Base-by-base conservation (phyloP, 2,329 filamentous ascomycete species). In the Diaporthe sp. region DNA sequence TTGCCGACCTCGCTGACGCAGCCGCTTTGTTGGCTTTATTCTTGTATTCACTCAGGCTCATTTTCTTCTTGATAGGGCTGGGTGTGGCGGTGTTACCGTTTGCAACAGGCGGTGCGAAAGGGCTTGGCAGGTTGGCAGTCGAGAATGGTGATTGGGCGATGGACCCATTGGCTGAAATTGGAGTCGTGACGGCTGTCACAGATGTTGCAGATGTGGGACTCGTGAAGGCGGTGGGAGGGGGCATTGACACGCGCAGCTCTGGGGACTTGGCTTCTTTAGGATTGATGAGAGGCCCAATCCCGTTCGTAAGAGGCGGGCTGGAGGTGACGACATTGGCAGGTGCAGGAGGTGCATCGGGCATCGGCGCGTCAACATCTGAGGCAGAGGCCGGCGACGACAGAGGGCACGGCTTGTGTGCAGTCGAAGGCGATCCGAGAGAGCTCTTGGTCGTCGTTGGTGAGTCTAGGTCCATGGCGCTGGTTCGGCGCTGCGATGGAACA, bases 41-140 rank as follows among this genome's bases (percentile, higher is more conserved):
- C 81, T 90, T 91, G 79, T 93, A 93, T 79, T 93, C 92, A 79
- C 91, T 93, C 2, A 93, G 82, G 77, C 90, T 93, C 51, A 93
- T 83, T 82, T 93, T 93, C 86, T 93, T 93, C 83, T 92, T 92
- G 44, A 91, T 85, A 3, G 92, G 91, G 77, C 90, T 92, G 3
- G 90, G 89, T 31, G 87, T 86, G 13, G 86, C 86, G 8, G 81
- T 81, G 12, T 85, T 78, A 19, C 88, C 86, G 74, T 88, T 90
- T 46, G 86, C 79, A 0, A 83, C 79, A 0, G 85, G 77, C 9
- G 85, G 80, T 5, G 83, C 79, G 71, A 91, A 88, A 0, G 88
- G 84, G 62, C 83, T 87, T 0, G 86, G 78, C 44, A 86, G 79
- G 72, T 81, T 84, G 37, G 79, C 79, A 4, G 83, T 78, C 2